Conservation (phyloP, 2,329 filamentous ascomycete genomes). For the Aspergillus hortae region DNA sequence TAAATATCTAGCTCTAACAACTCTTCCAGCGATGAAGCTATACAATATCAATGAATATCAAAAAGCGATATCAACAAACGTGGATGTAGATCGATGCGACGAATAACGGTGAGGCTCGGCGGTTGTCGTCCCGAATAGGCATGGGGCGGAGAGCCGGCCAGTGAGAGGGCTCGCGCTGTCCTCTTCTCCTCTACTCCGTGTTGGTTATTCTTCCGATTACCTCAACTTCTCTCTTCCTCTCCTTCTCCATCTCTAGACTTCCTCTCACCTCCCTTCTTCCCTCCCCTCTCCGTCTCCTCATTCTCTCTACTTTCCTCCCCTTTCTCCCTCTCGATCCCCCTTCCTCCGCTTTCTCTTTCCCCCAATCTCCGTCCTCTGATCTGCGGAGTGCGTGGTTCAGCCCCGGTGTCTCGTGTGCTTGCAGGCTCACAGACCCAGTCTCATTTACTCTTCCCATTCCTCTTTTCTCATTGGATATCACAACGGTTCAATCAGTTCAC, state of each 20-base stretch:
- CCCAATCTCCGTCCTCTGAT: constrained; percentile 13
- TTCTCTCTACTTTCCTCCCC: constrained; percentile 7
- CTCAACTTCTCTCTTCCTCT: constrained; percentile 4
- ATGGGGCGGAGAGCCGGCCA: neutral
- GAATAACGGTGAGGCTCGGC: neutral
- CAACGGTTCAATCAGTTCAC: neutral
- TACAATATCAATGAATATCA: too few relatives aligned
- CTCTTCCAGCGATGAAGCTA: too few relatives aligned
- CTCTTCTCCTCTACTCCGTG: constrained; percentile 1
- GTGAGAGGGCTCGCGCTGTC: neutral
- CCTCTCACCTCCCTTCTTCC: constrained; percentile 7
- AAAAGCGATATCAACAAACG: too few relatives aligned
- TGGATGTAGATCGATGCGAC: neutral
- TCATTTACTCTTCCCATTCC: neutral
- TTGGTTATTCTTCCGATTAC: neutral
- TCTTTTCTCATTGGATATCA: neutral
- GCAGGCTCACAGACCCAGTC: constrained; percentile 17
- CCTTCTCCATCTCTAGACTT: constrained; percentile 1
- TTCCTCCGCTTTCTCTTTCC: constrained; percentile 7
- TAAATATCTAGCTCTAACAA: too few relatives aligned
- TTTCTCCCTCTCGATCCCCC: constrained; percentile 7
- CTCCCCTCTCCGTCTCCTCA: constrained; percentile 11
- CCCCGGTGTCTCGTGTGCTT: constrained; percentile 11
- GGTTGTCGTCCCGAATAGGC: neutral
- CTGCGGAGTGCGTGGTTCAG: constrained; percentile 4